These are phyloP conservation scores for Lagenidium sp. DNA, from an alignment of 352 stramenopile genomes.

Conservation along the genomic window DNA sequence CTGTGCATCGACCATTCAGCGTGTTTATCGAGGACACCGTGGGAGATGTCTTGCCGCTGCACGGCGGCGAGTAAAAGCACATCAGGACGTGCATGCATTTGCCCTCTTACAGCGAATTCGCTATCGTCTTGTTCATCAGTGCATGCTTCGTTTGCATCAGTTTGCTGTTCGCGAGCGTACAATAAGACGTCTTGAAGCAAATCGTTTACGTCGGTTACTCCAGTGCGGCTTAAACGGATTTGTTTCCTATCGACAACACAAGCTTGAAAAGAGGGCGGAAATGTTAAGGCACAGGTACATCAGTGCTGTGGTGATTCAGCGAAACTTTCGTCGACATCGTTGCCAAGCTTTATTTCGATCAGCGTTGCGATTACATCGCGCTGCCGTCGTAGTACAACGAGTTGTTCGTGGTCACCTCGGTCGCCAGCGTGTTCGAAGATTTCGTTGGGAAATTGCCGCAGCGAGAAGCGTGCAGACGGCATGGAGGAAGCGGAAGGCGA, in stretches of 20 bases:
- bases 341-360: constrained; percentile 41
- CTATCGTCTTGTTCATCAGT: constrained; percentile 10
- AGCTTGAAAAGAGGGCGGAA: constrained; percentile 28
- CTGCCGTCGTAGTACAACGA: constrained; percentile 48
- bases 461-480: constrained; percentile 39
- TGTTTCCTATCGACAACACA: constrained; percentile 10
- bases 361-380: constrained; percentile 23
- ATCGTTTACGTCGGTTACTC: constrained; percentile 7
- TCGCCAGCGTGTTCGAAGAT: constrained; percentile 21
- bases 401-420: constrained; percentile 36
- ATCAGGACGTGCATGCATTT: constrained; percentile 19
- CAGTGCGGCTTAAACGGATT: constrained; percentile 12
- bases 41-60: constrained; percentile 12
- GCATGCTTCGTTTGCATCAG: constrained; percentile 21
- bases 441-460: constrained; percentile 29
- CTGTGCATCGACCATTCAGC: constrained; percentile 34
- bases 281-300: constrained; percentile 21
- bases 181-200: constrained; percentile 27
- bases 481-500: constrained; percentile 41
- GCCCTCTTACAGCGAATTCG: constrained; percentile 27
- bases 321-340: constrained; percentile 42
- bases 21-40: constrained; percentile 36
- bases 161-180: constrained; percentile 10
- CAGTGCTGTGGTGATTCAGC: constrained; percentile 53
- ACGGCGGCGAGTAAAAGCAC: constrained; percentile 13